phyloP scores from a whole-genome alignment of 805 yeast species.

The Saturnispora besseyi region DNA sequence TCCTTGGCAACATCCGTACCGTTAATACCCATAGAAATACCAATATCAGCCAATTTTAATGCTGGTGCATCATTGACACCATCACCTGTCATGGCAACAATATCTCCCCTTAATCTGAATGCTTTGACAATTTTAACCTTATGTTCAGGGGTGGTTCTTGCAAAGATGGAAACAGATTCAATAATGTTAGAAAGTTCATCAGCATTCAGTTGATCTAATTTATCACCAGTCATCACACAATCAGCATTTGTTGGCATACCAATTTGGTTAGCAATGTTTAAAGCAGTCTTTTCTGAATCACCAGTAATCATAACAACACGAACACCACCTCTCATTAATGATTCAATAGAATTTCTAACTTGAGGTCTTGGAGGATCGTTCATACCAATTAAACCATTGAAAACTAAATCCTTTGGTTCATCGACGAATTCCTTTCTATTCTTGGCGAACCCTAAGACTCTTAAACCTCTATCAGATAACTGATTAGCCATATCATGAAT shows the following conservation, averaged over 20 bases:
- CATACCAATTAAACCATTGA: conserved; percentile 89
- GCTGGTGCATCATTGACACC: conserved; percentile 99
- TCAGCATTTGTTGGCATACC: conserved; percentile 69
- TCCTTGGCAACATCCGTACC: conserved; percentile 99
- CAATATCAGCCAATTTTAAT: conserved; percentile 88
- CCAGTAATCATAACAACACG: conserved; percentile 98
- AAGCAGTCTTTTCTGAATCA: conserved; percentile 81
- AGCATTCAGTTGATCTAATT: conserved; percentile 64
- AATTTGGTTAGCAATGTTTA: conserved; percentile 75
- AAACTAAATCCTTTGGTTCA: conserved; percentile 53
- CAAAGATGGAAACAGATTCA: conserved; percentile 78
- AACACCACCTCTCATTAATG: conserved; percentile 84
- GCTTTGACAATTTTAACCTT: conserved; percentile 86
- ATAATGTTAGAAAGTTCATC: conserved; percentile 68
- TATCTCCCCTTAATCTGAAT: conserved; percentile 80
- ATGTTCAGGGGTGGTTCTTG: conserved; percentile 93
- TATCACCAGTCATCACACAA: conserved; percentile 79
- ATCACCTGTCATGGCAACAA: conserved; percentile 99
- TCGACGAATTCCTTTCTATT: conserved; percentile 30
- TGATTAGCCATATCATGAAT: conserved; percentile 49
- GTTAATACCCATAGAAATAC: conserved; percentile 85
- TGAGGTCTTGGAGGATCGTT: conserved; percentile 95
- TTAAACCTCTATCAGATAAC: conserved; percentile 75
- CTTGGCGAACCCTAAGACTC: conserved; percentile 76
- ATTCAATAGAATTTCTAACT: conserved; percentile 65